A percentile compares a stretch with the other conserved stretches of the same genome.
phyloP scores from a whole-genome alignment of 2,329 filamentous ascomycete genomes.

The Helotiales sp. region DNA sequence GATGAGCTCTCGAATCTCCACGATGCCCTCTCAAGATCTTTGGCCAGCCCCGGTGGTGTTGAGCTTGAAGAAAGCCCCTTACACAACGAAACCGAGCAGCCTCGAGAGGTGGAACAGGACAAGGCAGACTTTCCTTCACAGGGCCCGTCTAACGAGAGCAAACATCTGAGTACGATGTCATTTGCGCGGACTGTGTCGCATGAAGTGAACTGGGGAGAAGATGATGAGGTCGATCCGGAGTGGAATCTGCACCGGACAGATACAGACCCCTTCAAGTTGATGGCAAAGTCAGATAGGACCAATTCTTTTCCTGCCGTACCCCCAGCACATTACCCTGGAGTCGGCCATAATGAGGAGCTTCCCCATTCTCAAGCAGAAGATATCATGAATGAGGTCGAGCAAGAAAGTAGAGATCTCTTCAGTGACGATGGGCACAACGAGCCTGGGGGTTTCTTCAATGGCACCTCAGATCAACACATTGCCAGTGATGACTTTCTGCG shows the following conservation, averaged over 20 bases:
- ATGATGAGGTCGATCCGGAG: conserved; percentile 52
- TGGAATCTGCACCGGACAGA: conserved; percentile 54
- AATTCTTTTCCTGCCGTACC: conserved; percentile 65
- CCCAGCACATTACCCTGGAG: conserved; percentile 38
- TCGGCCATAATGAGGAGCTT: conserved; percentile 38
- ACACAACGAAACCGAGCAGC: conserved; percentile 19
- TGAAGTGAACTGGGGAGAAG: conserved; percentile 59
- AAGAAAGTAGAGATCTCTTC: conserved; percentile 30
- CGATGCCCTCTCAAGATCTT: conserved; percentile 30
- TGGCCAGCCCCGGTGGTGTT: conserved; percentile 28
- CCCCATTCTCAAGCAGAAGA: conserved; percentile 53
- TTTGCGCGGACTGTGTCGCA: conserved; percentile 65
- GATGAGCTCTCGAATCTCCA: conserved; percentile 26
- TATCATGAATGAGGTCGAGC: conserved; percentile 53
- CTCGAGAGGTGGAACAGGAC: conserved; percentile 15
- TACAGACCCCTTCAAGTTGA: conserved; percentile 59
- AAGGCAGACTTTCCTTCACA: conserved; percentile 27
- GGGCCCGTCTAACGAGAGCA: conserved; percentile 40
- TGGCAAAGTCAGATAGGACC: conserved; percentile 56
- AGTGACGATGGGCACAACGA: conserved; percentile 42
- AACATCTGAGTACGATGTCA: conserved; percentile 61
- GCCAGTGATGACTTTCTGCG: background rate
- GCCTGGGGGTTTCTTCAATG: conserved; percentile 47
- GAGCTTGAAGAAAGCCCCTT: conserved; percentile 29
- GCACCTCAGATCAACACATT: conserved; percentile 27